Evolutionary conservation across 495 filamentous ascomycete species (phyloP).

Genomic region (Penicillium flavigenum): DNA sequence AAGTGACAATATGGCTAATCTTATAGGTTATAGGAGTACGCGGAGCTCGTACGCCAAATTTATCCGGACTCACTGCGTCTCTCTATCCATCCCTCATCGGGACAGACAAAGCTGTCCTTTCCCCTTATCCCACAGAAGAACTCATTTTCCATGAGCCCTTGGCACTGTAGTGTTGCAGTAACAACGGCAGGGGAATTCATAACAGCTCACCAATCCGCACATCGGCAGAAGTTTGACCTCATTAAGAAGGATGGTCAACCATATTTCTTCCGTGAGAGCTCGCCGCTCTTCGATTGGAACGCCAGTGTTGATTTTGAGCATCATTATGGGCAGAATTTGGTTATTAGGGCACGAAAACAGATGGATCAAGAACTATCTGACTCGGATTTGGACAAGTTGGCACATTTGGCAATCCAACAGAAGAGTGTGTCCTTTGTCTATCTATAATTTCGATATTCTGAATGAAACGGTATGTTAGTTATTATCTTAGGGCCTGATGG

Average conservation of each 20-base stretch:
- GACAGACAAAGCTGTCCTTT: constrained; percentile 9
- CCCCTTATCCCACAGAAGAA: constrained; percentile 8
- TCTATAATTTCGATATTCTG: not conserved
- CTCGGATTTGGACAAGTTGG: constrained; percentile 13
- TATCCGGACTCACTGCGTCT: constrained; percentile 12
- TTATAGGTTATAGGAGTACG: constrained; percentile 2
- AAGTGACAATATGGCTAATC: not conserved
- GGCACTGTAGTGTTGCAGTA: constrained; percentile 14
- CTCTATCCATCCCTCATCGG: constrained; percentile 12
- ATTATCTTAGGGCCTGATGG: not conserved
- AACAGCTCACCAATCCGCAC: constrained; percentile 7
- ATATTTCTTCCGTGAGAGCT: constrained; percentile 12
- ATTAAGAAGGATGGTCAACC: not conserved
- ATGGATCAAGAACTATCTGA: not conserved
- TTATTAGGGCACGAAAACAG: not conserved
- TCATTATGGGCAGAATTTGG: constrained; percentile 1
- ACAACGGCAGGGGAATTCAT: not conserved
- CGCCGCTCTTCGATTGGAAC: constrained; percentile 6
- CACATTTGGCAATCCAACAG: constrained; percentile 6
- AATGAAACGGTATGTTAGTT: not conserved
- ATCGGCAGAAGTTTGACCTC: constrained; percentile 7
- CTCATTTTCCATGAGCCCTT: constrained; percentile 11
- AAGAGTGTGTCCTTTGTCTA: not conserved
- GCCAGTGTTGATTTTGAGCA: constrained; percentile 7
- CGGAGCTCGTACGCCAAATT: constrained; percentile 8